These are phyloP conservation scores for Leccinellum albellum DNA, from an alignment of 768 basidiomycete species.

Conservation along the genomic window DNA sequence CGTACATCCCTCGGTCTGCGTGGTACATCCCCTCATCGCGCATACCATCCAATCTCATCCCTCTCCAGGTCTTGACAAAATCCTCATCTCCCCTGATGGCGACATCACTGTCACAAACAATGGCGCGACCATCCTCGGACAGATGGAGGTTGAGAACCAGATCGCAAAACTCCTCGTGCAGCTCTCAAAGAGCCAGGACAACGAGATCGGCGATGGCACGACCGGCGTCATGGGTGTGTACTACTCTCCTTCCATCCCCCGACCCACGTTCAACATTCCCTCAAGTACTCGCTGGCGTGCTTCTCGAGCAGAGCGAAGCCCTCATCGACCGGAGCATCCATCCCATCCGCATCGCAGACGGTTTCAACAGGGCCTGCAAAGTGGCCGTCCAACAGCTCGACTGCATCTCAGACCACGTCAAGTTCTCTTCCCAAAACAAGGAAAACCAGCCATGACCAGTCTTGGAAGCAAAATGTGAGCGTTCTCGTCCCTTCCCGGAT, in stretches of 20 bases:
- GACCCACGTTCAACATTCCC: neutral
- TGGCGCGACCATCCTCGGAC: slow-evolving; percentile 95
- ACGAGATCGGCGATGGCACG: slow-evolving; percentile 99
- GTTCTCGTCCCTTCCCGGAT: neutral
- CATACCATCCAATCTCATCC: slow-evolving; percentile 9
- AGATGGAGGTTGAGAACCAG: slow-evolving; percentile 99
- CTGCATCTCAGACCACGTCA: slow-evolving; percentile 83
- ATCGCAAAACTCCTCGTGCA: slow-evolving; percentile 97
- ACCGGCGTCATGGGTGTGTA: slow-evolving; percentile 96
- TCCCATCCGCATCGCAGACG: slow-evolving; percentile 98
- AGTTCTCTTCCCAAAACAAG: slow-evolving; percentile 78
- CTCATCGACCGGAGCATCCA: slow-evolving; percentile 98
- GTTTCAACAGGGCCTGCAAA: slow-evolving; percentile 90
- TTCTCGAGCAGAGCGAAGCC: slow-evolving; percentile 90
- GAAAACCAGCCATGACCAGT: slow-evolving; percentile 91
- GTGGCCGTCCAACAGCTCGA: slow-evolving; percentile 91
- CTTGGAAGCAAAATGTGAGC: slow-evolving; percentile 94
- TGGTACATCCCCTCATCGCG: slow-evolving; percentile 46
- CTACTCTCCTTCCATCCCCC: slow-evolving; percentile 2
- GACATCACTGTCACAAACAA: slow-evolving; percentile 99
- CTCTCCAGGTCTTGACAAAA: slow-evolving; percentile 82
- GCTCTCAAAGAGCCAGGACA: slow-evolving; percentile 96
- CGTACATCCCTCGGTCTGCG: slow-evolving; percentile 93
- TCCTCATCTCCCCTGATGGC: slow-evolving; percentile 92
- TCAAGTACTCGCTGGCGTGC: slow-evolving; percentile 92